Conservation (phyloP, 805 yeast species). For the Komagataella ulmi region DNA sequence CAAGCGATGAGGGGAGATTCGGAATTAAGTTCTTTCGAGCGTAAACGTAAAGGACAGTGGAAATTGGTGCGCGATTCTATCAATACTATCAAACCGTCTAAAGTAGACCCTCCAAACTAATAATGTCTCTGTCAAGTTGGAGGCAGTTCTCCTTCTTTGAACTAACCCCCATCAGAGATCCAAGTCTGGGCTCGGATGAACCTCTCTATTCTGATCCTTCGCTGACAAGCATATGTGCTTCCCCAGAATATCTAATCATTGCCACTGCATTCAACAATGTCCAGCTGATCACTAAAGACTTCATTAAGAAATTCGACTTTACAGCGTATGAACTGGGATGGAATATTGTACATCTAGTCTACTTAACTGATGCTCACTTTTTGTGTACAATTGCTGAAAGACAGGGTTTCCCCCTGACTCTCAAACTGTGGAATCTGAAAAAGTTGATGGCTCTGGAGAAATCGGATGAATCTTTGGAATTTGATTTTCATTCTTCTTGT, state of each 20-base stretch:
- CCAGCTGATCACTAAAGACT: conserved; percentile 39
- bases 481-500: conserved; percentile 44
- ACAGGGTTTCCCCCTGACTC: conserved; percentile 53
- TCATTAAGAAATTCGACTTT: conserved; percentile 36
- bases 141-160: conserved; percentile 83
- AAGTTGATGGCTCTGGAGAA: conserved; percentile 23
- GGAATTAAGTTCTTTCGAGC: not conserved
- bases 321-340: conserved; percentile 54
- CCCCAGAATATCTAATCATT: conserved; percentile 41
- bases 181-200: conserved; percentile 43
- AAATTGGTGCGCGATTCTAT: not conserved
- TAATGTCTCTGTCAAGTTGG: conserved; percentile 21
- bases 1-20: not conserved
- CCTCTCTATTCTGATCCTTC: conserved; percentile 74
- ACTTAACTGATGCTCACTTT: conserved; percentile 32
- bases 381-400: conserved; percentile 64
- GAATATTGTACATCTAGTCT: conserved; percentile 43
- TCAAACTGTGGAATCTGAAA: conserved; percentile 65
- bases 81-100: not conserved
- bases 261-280: conserved; percentile 41
- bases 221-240: conserved; percentile 48
- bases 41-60: not conserved
- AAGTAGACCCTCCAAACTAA: not conserved
- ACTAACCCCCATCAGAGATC: conserved; percentile 73
- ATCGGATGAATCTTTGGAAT: conserved; percentile 18